phyloP scores from a whole-genome alignment of 2,329 filamentous ascomycete genomes.

The Ophiostoma pallidulum region DNA sequence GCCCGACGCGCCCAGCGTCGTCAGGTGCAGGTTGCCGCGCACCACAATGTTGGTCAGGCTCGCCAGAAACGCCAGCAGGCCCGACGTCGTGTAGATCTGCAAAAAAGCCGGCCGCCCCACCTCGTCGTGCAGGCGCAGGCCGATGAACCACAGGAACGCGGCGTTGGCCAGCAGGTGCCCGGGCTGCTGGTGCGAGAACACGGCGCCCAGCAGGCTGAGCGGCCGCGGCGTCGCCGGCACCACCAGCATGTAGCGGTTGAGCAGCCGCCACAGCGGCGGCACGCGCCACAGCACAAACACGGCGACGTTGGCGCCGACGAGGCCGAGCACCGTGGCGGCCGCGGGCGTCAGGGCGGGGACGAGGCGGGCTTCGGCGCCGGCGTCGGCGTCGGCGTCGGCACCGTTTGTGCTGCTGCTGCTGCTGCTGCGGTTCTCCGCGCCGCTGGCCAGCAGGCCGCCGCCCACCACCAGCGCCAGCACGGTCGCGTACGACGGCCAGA shows the following conservation, averaged over 20 bases:
- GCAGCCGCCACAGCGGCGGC: slow-evolving; percentile 53
- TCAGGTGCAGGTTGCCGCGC: slow-evolving; percentile 34
- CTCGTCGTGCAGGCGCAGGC: slow-evolving; percentile 58
- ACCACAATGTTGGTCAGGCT: slow-evolving; percentile 44
- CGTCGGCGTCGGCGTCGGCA: too few relatives aligned
- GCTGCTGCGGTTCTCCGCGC: slow-evolving; percentile 22
- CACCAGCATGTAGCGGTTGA: slow-evolving; percentile 61
- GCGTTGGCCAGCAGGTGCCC: slow-evolving; percentile 57
- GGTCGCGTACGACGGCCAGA: slow-evolving; percentile 45
- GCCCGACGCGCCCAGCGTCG: slow-evolving; percentile 59
- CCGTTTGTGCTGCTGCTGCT: slow-evolving; percentile 27
- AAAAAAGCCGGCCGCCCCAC: slow-evolving; percentile 60
- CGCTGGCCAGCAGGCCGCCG: slow-evolving; percentile 33
- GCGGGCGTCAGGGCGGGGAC: slow-evolving; percentile 53
- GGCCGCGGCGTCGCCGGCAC: slow-evolving; percentile 56
- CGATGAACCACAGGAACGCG: slow-evolving; percentile 55
- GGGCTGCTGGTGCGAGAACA: slow-evolving; percentile 59
- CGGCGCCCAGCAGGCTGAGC: slow-evolving; percentile 49
- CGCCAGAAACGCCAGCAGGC: slow-evolving; percentile 48
- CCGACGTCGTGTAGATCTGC: slow-evolving; percentile 53
- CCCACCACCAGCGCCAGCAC: slow-evolving; percentile 36
- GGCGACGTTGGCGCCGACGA: slow-evolving; percentile 51
- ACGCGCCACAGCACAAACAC: slow-evolving; percentile 52
- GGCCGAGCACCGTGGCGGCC: slow-evolving; percentile 51
- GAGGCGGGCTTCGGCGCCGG: too few relatives aligned